Conservation (phyloP, 192 early-diverging fungal species). For the Geranomyces variabilis region DNA sequence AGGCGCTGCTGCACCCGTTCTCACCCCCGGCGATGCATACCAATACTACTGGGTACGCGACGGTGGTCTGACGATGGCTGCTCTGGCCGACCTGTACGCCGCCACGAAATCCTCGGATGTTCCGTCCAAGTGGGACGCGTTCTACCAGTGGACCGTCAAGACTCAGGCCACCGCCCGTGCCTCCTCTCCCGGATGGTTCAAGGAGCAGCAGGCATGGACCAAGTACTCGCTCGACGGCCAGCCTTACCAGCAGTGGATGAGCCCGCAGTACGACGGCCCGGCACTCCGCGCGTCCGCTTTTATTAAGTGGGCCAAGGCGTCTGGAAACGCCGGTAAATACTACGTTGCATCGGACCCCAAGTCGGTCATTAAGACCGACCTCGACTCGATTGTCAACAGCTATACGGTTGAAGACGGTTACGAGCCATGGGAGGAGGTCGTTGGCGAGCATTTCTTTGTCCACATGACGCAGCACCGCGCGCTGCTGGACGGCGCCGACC, state of each 20-base stretch:
- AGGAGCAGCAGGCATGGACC: conserved; percentile 11
- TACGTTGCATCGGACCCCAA: neutral
- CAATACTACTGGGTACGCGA: conserved; percentile 16
- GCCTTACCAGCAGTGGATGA: conserved; percentile 2
- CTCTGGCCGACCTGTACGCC: conserved; percentile 14
- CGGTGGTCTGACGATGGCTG: conserved; percentile 1
- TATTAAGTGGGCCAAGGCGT: neutral
- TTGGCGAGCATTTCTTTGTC: neutral
- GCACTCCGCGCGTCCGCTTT: conserved; percentile 3
- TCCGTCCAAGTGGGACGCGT: neutral
- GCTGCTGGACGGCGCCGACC: neutral
- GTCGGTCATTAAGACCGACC: conserved; percentile 13
- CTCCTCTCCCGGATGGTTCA: conserved; percentile 6
- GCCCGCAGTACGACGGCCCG: conserved; percentile 17
- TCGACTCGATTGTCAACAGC: conserved; percentile 14
- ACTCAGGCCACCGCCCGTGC: conserved; percentile 3
- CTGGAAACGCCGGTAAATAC: neutral
- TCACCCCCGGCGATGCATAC: neutral
- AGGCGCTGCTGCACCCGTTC: conserved; percentile 1
- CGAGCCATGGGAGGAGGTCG: conserved; percentile 19
- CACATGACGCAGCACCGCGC: conserved; percentile 8
- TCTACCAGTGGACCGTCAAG: conserved; percentile 1
- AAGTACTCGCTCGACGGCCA: conserved; percentile 14
- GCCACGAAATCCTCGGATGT: neutral
- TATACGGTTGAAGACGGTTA: neutral